These are phyloP conservation scores for Conoideocrella luteorostrata DNA, from an alignment of 2,329 filamentous ascomycete species.

Conservation along the genomic window DNA sequence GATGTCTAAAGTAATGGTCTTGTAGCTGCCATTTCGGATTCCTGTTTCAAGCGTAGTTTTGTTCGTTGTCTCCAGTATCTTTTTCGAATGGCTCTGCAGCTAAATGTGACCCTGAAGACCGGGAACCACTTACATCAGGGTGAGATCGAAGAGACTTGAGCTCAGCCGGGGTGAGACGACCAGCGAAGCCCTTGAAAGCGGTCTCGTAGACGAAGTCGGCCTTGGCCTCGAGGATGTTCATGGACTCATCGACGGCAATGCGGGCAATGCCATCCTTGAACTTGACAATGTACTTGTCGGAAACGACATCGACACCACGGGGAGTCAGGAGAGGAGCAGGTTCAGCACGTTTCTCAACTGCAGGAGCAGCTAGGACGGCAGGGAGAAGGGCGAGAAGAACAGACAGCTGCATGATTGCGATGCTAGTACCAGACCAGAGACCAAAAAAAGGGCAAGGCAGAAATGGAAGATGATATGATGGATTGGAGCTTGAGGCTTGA, in stretches of 20 bases:
- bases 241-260: conserved; percentile 10
- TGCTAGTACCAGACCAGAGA: neutral
- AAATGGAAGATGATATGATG: neutral
- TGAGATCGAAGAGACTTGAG: conserved; percentile 17
- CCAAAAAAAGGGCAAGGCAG: neutral
- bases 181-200: conserved; percentile 20
- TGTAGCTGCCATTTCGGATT: too few species aligned
- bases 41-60: too few species aligned
- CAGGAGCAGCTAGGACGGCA: conserved; percentile 16
- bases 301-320: conserved; percentile 12
- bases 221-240: conserved; percentile 13
- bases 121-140: conserved; percentile 15
- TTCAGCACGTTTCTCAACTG: conserved; percentile 15
- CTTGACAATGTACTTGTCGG: conserved; percentile 25
- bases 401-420: conserved; percentile 17
- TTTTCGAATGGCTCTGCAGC: too few species aligned
- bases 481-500: conserved; percentile 2
- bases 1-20: neutral
- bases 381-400: conserved; percentile 18
- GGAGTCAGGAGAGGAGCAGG: conserved; percentile 21
- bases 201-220: conserved; percentile 19
- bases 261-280: conserved; percentile 16
- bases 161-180: conserved; percentile 13
- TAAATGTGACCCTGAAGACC: too few species aligned
- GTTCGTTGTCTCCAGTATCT: too few species aligned